Evolutionary conservation across 2,329 filamentous ascomycete genomes (phyloP).

Genomic region (Blumeriella jaapii): DNA sequence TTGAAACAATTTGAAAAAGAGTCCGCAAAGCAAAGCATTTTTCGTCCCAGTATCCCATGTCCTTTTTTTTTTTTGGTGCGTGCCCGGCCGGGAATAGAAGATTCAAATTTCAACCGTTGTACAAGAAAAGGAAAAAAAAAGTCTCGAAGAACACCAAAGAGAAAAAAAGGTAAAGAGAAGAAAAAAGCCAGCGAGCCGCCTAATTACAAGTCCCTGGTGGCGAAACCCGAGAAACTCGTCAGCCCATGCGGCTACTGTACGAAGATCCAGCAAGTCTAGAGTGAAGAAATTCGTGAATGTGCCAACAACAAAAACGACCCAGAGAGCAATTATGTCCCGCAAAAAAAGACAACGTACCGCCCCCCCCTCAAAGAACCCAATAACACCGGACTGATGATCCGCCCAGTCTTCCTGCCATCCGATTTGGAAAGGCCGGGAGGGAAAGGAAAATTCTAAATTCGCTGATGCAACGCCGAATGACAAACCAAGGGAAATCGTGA

Average conservation of each 20-base stretch:
- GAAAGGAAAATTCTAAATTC: slow-evolving; percentile 25
- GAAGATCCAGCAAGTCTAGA: slow-evolving; percentile 20
- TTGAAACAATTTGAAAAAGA: slow-evolving; percentile 5
- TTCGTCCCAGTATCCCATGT: slow-evolving; percentile 14
- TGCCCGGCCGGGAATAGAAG: slow-evolving; percentile 17
- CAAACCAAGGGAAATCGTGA: slow-evolving; percentile 25
- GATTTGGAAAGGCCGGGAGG: slow-evolving; percentile 27
- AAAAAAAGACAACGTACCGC: slow-evolving; percentile 24
- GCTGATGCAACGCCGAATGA: slow-evolving; percentile 25
- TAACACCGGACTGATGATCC: slow-evolving; percentile 29
- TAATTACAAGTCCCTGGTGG: slow-evolving; percentile 29
- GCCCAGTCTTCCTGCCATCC: slow-evolving; percentile 27
- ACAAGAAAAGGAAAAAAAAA: slow-evolving; percentile 28
- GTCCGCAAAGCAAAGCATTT: slow-evolving; percentile 12
- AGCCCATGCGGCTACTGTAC: slow-evolving; percentile 22
- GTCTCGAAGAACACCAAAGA: slow-evolving; percentile 22
- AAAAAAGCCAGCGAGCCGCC: slow-evolving; percentile 19
- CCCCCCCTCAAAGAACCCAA: slow-evolving; percentile 16
- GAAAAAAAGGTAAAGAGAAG: slow-evolving; percentile 17
- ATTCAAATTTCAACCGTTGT: slow-evolving; percentile 17
- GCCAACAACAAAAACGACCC: slow-evolving; percentile 23
- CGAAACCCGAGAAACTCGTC: slow-evolving; percentile 19
- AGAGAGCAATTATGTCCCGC: slow-evolving; percentile 21
- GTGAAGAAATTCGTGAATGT: slow-evolving; percentile 20
- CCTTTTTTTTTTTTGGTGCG: slow-evolving; percentile 29